These are phyloP conservation scores for Hypoxylon trugodes DNA, from an alignment of 495 filamentous ascomycete species.

Conservation along the genomic window DNA sequence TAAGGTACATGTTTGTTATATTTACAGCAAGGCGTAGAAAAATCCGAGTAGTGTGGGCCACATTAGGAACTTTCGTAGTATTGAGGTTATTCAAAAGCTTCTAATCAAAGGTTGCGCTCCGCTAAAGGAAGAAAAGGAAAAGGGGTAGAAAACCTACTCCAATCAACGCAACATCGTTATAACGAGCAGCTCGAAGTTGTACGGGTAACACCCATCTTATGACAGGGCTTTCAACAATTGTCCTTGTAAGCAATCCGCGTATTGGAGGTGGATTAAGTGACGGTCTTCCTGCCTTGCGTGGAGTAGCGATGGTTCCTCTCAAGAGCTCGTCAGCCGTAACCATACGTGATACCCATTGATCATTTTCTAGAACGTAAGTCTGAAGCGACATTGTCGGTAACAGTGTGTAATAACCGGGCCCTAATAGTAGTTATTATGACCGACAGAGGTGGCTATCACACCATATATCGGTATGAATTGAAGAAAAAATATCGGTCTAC, in stretches of 20 bases:
- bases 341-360: slow-evolving; percentile 64
- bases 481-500: background rate
- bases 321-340: slow-evolving; percentile 40
- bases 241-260: slow-evolving; percentile 78
- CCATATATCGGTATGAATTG: background rate
- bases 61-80: too few species aligned
- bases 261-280: slow-evolving; percentile 53
- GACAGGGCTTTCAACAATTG: slow-evolving; percentile 76
- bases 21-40: too few species aligned
- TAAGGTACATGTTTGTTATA: background rate
- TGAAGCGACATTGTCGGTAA: slow-evolving; percentile 50
- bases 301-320: slow-evolving; percentile 16
- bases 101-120: background rate
- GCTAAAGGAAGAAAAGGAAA: background rate
- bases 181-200: slow-evolving; percentile 69
- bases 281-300: slow-evolving; percentile 14
- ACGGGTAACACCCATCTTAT: slow-evolving; percentile 84
- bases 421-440: background rate
- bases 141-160: slow-evolving; percentile 63
- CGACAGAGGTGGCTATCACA: background rate
- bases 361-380: slow-evolving; percentile 63
- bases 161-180: slow-evolving; percentile 92
- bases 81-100: too few species aligned
- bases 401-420: background rate
- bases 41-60: too few species aligned